A percentile compares a stretch with the other conserved stretches of the same genome.
Evolutionary conservation across 179 eudicot genomes (phyloP).

Genomic region (Drosera spatulata): DNA sequence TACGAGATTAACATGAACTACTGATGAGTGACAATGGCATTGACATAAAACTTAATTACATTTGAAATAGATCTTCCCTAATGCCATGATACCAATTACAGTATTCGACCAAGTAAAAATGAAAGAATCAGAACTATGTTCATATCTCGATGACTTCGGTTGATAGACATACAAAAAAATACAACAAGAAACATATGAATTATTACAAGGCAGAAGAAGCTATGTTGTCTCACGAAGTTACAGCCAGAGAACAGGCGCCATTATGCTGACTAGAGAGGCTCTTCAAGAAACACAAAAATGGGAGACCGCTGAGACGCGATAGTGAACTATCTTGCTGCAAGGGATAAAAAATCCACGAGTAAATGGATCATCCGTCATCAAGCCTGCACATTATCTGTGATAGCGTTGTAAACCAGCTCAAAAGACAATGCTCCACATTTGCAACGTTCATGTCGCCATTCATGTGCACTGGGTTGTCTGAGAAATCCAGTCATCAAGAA

Average conservation of each 20-base stretch:
- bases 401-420: not conserved
- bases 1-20: no score
- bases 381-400: no score
- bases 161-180: not conserved
- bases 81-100: no score
- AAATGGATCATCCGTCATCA: not conserved
- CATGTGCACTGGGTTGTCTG: conserved; percentile 51
- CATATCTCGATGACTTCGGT: not conserved
- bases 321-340: not conserved
- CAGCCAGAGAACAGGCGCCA: not conserved
- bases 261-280: not conserved
- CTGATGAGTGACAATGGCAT: no score
- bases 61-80: no score
- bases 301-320: not conserved
- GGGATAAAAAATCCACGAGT: not conserved
- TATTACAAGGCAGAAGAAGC: not conserved
- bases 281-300: not conserved
- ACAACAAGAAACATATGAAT: not conserved
- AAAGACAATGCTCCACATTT: not conserved
- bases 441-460: conserved; percentile 2
- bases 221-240: no score
- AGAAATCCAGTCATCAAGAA: conserved; percentile 39
- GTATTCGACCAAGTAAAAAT: not conserved
- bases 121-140: not conserved
- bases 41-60: no score